Evolutionary conservation across 106 monocot genomes (phyloP).

Genomic region (Iris macrosiphon): DNA sequence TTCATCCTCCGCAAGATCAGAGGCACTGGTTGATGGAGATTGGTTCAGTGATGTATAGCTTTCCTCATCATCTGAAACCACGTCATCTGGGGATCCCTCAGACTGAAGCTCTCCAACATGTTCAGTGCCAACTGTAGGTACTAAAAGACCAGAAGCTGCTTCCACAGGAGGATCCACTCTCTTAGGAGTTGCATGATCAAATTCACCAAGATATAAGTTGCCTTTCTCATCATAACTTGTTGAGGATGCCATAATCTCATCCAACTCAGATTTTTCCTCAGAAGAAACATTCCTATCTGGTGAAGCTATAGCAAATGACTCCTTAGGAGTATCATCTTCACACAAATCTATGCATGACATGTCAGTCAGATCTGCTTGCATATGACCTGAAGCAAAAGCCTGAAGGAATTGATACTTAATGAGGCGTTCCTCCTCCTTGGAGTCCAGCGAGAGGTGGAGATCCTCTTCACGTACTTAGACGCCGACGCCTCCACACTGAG

Average conservation of each 20-base stretch:
- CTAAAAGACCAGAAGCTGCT: slow-evolving; percentile 9
- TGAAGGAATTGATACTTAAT: slow-evolving; percentile 31
- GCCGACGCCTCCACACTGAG: too few relatives aligned
- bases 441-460: too few relatives aligned
- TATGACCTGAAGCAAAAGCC: too few relatives aligned
- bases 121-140: slow-evolving; percentile 7
- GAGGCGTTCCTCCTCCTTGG: too few relatives aligned
- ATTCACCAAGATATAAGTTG: slow-evolving; percentile 11
- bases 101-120: slow-evolving; percentile 15
- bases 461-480: too few relatives aligned
- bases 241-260: slow-evolving; percentile 21
- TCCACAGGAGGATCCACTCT: slow-evolving; percentile 7
- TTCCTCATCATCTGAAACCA: slow-evolving; percentile 35
- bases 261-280: slow-evolving; percentile 24
- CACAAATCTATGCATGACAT: slow-evolving; percentile 17
- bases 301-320: slow-evolving; percentile 17
- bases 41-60: slow-evolving; percentile 14
- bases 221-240: slow-evolving; percentile 8
- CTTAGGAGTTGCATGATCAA: slow-evolving; percentile 7
- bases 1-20: slow-evolving; percentile 30
- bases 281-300: slow-evolving; percentile 13
- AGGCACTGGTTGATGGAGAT: slow-evolving; percentile 20
- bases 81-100: slow-evolving; percentile 22
- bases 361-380: slow-evolving; percentile 10
- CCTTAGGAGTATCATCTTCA: slow-evolving; percentile 16